Base-by-base conservation (phyloP, 106 monocot species). In the Phalaenopsis equestris region DNA sequence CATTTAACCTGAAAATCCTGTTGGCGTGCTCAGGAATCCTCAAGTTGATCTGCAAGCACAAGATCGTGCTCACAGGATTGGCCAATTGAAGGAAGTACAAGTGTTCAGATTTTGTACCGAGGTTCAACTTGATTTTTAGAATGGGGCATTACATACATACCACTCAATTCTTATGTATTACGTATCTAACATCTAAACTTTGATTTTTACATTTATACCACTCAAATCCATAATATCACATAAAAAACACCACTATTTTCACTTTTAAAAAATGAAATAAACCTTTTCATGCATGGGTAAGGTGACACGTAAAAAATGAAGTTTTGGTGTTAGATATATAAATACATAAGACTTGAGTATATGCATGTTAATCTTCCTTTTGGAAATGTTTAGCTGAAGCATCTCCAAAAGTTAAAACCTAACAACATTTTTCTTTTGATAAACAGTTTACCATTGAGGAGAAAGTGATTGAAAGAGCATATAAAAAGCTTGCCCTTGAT, bases 401-500 rank as follows among this genome's bases (percentile, higher is more conserved):
- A 61, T 61, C 17, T 61, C 61, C 73, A 17, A 41, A 16, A 41
- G 42, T 73, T 42, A 6, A 15, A 75, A 56, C 30, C 79, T 55
- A 24, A 75, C 76, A 23, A 55, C 21, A 37, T 48, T 46, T 77
- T 18, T 74, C 43, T 21, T 56, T 4, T 80, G 5, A 42, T 42
- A 55, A 72, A 46, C 94, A 99, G 98, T 99, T 90, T 23, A 88
- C 98, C 11, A 94, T 99, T 49, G 98, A 99, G 80, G 98, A 99
- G 81, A 99, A 99, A 84, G 94, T 99, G 73, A 99, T 99, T 78
- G 98, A 99, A 56, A 93, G 94, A 68, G 98, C 98, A 41, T 99
- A 99, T 73, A 99, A 99, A 84, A 99, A 99, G 82, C 98, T 99
- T 79, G 98, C 98, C 17, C 84, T 99, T 65, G 98, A 99, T 88